Evolutionary conservation across 345 rosid species (phyloP), one percentile per base, ranked within the genome.

Genomic region (Lepidium didymum): DNA sequence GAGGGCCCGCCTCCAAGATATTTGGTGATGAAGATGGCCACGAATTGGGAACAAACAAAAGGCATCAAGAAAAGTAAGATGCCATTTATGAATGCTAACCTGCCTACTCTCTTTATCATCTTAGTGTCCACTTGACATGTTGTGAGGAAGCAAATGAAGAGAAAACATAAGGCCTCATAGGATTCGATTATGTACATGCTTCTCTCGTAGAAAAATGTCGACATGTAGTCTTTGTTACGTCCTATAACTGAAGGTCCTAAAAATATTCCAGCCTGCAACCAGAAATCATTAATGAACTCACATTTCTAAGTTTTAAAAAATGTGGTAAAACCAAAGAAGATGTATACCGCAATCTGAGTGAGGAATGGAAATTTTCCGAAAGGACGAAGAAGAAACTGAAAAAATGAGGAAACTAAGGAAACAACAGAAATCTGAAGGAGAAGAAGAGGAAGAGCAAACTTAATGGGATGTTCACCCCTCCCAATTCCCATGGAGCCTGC

Each of bases 201-300:
- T 33, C 65, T 70, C 15, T 61, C 31, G 52, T 79, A 58, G 56
- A 68, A 74, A 29, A 73, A 37, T 16, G 68, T 44, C 1, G 52
- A 7, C 54, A 25, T 41, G 60, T 76, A 70, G 5, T 8, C 6
- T 8, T 71, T 73, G 64, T 57, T 54, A 5, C 53, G 69, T 40
- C 78, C 84, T 7, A 83, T 60, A 18, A 68, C 50, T 8, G 83
- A 65, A 5, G 84, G 81, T 43, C 84, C 80, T 44, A 83, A 5
- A 53, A 51, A 62, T 9, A 83, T 74, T 29, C 81, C 83, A 61
- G 81, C 84, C 87, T 83, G 67, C 7, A 51, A 7, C 4, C 16
- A 25, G 33, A 58, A 12, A 21, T 8, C 44, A 4, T 41, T 15
- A 5, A n/a, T 11, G 1, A n/a, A 41, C 16, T 41, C 45, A n/a